These are phyloP conservation scores for Inga oerstediana DNA, from an alignment of 306 rosid species.

Conservation along the genomic window DNA sequence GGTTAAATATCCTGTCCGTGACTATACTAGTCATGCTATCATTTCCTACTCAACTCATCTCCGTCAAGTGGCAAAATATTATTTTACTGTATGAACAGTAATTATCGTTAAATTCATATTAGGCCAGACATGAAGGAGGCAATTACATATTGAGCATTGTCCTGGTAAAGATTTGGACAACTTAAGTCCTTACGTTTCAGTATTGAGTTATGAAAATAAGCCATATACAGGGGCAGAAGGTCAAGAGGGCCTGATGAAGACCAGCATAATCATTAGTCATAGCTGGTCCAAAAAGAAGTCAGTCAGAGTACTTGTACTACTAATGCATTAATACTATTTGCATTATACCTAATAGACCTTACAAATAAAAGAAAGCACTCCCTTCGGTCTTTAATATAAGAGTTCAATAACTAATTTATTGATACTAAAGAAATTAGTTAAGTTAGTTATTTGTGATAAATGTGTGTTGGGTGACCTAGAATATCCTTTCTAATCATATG, in stretches of 20 bases:
- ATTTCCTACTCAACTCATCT: neutral
- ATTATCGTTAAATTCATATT: neutral
- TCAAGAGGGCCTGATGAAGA: neutral
- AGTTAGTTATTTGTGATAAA: too few relatives aligned
- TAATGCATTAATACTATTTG: neutral
- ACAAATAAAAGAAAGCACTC: neutral
- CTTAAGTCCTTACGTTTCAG: neutral
- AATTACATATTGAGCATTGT: neutral
- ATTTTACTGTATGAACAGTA: neutral
- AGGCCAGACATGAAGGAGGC: neutral
- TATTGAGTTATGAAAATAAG: neutral
- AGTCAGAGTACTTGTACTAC: neutral
- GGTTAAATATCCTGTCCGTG: neutral
- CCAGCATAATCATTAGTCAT: neutral
- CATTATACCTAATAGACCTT: neutral
- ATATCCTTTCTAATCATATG: too few relatives aligned
- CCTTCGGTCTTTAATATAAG: too few relatives aligned
- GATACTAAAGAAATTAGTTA: too few relatives aligned
- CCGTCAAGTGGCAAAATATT: neutral
- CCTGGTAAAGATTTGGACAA: neutral
- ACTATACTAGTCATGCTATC: neutral
- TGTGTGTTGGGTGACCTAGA: too few relatives aligned
- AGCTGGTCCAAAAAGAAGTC: neutral
- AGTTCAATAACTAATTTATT: too few relatives aligned
- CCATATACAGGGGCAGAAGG: neutral